Evolutionary conservation across 352 stramenopile genomes (phyloP).

Genomic region (Phytophthora fragariaefolia): DNA sequence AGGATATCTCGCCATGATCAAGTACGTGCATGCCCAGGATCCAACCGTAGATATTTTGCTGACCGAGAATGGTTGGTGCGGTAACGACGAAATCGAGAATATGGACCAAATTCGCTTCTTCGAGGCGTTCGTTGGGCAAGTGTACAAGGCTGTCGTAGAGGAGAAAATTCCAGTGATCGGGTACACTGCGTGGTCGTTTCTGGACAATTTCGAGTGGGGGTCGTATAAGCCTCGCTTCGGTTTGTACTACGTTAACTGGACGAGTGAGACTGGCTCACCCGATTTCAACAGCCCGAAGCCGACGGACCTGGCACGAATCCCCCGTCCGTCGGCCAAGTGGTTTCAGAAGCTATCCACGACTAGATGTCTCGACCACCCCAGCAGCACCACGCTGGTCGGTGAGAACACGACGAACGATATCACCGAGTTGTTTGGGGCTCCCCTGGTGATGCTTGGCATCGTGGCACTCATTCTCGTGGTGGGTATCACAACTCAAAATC

Average conservation of each 20-base stretch:
- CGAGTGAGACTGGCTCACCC: conserved; percentile 34
- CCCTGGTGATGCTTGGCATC: conserved; percentile 15
- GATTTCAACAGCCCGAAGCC: conserved; percentile 37
- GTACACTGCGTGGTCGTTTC: conserved; percentile 45
- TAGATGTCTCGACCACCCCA: conserved; percentile 32
- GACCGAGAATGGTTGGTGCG: conserved; percentile 57
- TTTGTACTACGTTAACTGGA: conserved; percentile 71
- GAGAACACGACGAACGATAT: conserved; percentile 7
- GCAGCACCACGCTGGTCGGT: background rate
- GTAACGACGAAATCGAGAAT: conserved; percentile 49
- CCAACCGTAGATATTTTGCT: conserved; percentile 47
- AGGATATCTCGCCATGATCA: conserved; percentile 50
- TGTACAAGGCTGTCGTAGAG: conserved; percentile 50
- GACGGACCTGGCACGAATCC: conserved; percentile 41
- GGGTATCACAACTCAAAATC: conserved; percentile 8
- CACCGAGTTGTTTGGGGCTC: conserved; percentile 14
- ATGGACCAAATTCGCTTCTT: conserved; percentile 51
- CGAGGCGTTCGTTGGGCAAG: conserved; percentile 44
- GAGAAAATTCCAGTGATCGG: conserved; percentile 44
- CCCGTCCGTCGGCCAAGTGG: conserved; percentile 48
- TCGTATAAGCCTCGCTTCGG: conserved; percentile 60
- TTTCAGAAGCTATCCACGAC: conserved; percentile 37
- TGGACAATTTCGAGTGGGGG: conserved; percentile 59
- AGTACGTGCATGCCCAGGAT: conserved; percentile 48
- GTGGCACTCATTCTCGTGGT: conserved; percentile 20